Evolutionary conservation across 305 asterid species (phyloP).

Genomic region (Fraxinus ornus): DNA sequence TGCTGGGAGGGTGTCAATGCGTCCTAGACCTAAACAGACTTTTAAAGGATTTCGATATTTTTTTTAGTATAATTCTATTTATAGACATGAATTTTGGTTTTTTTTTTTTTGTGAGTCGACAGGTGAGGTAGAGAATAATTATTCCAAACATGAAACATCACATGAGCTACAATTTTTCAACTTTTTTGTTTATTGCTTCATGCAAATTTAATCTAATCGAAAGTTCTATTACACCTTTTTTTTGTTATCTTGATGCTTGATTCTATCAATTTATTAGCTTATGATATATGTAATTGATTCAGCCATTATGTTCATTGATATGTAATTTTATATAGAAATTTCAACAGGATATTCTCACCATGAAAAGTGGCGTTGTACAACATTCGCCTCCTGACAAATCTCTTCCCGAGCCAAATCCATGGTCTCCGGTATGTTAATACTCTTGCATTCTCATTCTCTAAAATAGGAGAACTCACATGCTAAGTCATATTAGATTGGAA

Average conservation of each 20-base stretch:
- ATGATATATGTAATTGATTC: not conserved
- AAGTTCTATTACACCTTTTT: not conserved
- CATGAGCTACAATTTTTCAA: not conserved
- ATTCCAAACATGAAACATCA: not conserved
- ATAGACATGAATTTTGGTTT: not conserved
- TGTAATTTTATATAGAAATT: slow-evolving; percentile 15
- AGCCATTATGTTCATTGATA: not conserved
- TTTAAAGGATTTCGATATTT: not conserved
- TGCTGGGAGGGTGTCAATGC: not conserved
- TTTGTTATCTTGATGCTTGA: slow-evolving; percentile 1
- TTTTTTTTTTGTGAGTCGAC: not conserved
- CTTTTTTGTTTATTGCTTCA: not conserved
- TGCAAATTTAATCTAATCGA: not conserved
- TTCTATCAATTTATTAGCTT: slow-evolving; percentile 8
- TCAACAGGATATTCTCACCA: slow-evolving; percentile 73
- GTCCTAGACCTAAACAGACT: not conserved
- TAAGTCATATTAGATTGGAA: not conserved
- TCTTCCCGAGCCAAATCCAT: slow-evolving; percentile 85
- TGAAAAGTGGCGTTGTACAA: slow-evolving; percentile 87
- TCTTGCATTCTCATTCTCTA: slow-evolving; percentile 18
- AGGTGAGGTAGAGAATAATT: not conserved
- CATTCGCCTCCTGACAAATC: slow-evolving; percentile 89
- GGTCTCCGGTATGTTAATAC: slow-evolving; percentile 83
- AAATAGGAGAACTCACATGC: not conserved
- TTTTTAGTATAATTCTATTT: not conserved